A percentile compares a stretch with the other conserved stretches of the same genome.
phyloP scores from a whole-genome alignment of 208 protist species.

The Leishmania amazonensis region DNA sequence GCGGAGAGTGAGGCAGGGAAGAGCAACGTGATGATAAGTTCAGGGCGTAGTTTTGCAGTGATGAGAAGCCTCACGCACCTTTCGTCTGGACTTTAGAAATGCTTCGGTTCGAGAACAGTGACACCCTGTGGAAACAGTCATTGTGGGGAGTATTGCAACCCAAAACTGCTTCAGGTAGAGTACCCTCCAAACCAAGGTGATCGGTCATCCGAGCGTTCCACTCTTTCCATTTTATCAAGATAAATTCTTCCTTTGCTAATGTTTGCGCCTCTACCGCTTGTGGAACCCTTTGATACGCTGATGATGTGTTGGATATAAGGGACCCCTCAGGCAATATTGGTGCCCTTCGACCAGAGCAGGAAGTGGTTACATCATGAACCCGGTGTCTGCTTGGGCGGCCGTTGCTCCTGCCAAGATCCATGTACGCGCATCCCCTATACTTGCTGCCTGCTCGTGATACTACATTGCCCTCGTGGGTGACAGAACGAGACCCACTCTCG shows the following conservation, averaged over 20 bases:
- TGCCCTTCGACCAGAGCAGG: not conserved
- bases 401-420: not conserved
- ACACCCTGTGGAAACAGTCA: not conserved
- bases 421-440: not conserved
- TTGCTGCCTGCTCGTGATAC: not conserved
- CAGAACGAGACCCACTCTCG: not conserved
- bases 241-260: conserved; percentile 3
- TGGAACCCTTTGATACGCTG: conserved; percentile 9
- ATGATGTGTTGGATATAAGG: not conserved
- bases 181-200: conserved; percentile 18
- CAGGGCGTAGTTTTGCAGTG: not conserved
- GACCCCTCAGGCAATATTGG: not conserved
- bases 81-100: not conserved
- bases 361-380: not conserved
- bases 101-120: conserved; percentile 4
- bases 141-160: not conserved
- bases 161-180: not conserved
- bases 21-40: not conserved
- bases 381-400: not conserved
- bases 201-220: conserved; percentile 9
- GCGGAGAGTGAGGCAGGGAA: conserved; percentile 2
- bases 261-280: not conserved
- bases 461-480: not conserved
- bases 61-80: not conserved
- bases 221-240: conserved; percentile 19